phyloP scores from a whole-genome alignment of 2,329 filamentous ascomycete species.

The Mollisia scopiformis region DNA sequence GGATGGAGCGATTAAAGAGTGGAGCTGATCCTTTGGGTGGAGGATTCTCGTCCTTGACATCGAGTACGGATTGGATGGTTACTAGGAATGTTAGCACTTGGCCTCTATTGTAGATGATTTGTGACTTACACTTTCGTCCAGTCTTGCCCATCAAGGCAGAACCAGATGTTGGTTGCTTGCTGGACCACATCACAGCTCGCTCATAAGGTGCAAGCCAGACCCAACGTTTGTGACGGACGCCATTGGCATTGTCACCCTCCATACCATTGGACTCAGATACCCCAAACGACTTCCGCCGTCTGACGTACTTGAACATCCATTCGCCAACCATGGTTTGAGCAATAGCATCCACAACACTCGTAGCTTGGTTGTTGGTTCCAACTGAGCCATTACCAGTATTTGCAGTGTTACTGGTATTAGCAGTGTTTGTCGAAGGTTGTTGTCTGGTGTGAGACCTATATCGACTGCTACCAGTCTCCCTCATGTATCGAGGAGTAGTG shows the following conservation, averaged over 20 bases:
- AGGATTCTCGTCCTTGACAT: conserved; percentile 93
- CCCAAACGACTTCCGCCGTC: conserved; percentile 88
- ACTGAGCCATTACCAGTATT: conserved; percentile 53
- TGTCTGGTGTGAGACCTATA: conserved; percentile 56
- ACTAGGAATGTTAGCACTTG: conserved; percentile 57
- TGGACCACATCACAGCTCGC: conserved; percentile 95
- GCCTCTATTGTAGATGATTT: conserved; percentile 11
- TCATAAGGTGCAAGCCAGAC: conserved; percentile 99
- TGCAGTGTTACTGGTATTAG: conserved; percentile 48
- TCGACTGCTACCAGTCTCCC: conserved; percentile 43
- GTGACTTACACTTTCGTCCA: conserved; percentile 84
- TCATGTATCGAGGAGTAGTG: conserved; percentile 54
- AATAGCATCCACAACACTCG: conserved; percentile 91
- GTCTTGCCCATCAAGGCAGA: conserved; percentile 90
- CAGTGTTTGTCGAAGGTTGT: conserved; percentile 63
- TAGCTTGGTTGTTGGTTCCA: conserved; percentile 65
- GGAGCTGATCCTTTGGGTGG: conserved; percentile 69
- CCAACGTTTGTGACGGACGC: conserved; percentile 90
- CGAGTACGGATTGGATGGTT: conserved; percentile 91
- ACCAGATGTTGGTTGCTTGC: conserved; percentile 90
- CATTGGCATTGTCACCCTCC: conserved; percentile 68
- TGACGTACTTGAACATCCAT: conserved; percentile 93
- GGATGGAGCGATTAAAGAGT: conserved; percentile 88
- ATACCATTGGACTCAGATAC: conserved; percentile 68
- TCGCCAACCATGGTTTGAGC: conserved; percentile 98